Evolutionary conservation across 768 basidiomycete species (phyloP), one percentile per base, ranked within the genome.

Genomic region (Suillus bovinus): DNA sequence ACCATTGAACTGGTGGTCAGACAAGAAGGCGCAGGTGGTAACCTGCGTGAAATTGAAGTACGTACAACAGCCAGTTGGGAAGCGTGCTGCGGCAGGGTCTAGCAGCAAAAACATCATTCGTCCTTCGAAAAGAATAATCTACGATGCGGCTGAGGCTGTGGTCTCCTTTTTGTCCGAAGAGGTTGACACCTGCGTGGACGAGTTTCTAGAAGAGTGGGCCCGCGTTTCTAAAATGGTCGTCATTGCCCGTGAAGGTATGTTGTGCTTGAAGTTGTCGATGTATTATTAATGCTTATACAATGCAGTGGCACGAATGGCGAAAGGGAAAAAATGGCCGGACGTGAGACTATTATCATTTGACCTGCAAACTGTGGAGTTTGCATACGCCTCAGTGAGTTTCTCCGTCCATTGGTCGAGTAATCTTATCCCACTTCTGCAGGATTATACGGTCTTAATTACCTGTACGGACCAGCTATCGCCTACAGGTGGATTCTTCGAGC

Each of bases 191-290:
- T 96, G 94, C 69, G 92, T 97, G 22, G 90, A 91, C 63, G 90
- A 94, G 67, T 95, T 97, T 72, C 76, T 93, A 66, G 91, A 94
- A 70, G 94, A 95, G 74, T 96, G 94, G 93, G 91, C 92, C 44
- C 81, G 90, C 50, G 91, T 96, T 34, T 93, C 92, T 22, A 96
- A 94, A 76, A 94, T 95, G 84, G 92, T 95, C 14, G 91, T 95
- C 31, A 94, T 96, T 60, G 94, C 94, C 14, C 85, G 93, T 63
- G 92, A 95, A 79, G 86, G 93, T 92, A 70, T 61, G 80, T 69
- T n/a, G 54, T 13, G 5, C 61, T 44, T 31, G 31, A 52, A n/a
- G 31, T 17, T 39, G 14, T 27, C 14, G 4, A 9, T n/a, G n/a
- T 20, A 22, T 29, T 57, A 29, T 54, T 54, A 59, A 49, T 50